Base-by-base conservation (phyloP, 768 basidiomycete species). In the Russula emetica region DNA sequence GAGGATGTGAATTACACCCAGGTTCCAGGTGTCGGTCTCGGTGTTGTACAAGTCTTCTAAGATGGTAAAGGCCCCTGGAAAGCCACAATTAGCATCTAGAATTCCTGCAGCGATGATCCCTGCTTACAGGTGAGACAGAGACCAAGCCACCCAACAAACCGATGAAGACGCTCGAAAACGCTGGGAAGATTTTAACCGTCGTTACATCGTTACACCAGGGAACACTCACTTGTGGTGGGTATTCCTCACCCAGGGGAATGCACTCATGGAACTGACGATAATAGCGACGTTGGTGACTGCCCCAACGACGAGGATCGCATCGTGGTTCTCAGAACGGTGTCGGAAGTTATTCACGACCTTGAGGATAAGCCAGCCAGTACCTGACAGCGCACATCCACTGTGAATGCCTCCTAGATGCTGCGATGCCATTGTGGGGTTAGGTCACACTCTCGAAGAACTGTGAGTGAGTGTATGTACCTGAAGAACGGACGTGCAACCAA, bases 401-500 rank as follows among this genome's bases (percentile, higher is more conserved):
- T 79, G 78, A 47, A 79, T 77, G 20, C 78, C 78, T 16, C 78
- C 78, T 7, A 78, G 69, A 59, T 79, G 78, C 66, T 79, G 73
- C 36, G 74, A 13, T 49, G 60, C 1, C 5, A 34, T 56, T 5
- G 50, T 55, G 18, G 36, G 32, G 1, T 40, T 47, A 40, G n/a
- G n/a, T n/a, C n/a, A n/a, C n/a, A n/a, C n/a, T n/a, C n/a, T n/a
- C n/a, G n/a, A n/a, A n/a, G n/a, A n/a, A n/a, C n/a, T n/a, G n/a
- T n/a, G n/a, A n/a, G n/a, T n/a, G n/a, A n/a, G n/a, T n/a, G n/a
- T n/a, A n/a, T n/a, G n/a, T 66, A 83, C 85, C 78, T 87, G 86
- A 47, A 89, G 79, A 13, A 85, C 82, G 28, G 87, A 88, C 0
- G 88, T 89, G 75, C 86, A 88, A 30, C 82, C 85, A 24, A 90